phyloP scores from a whole-genome alignment of 495 filamentous ascomycete species.

The Amorphotheca resinae region DNA sequence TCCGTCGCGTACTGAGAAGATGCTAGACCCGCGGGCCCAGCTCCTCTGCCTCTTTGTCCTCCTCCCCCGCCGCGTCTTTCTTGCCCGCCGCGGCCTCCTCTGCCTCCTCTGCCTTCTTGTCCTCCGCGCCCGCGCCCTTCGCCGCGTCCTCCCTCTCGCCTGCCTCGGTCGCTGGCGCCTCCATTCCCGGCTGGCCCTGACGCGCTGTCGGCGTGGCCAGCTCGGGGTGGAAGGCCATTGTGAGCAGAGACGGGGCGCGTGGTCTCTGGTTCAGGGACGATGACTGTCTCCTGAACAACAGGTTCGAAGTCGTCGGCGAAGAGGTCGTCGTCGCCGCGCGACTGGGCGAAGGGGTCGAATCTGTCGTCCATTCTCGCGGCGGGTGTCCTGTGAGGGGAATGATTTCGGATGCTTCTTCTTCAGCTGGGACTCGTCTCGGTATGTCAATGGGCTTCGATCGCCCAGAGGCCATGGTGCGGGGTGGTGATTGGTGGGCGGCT shows the following conservation, averaged over 20 bases:
- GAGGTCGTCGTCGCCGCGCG: constrained; percentile 51
- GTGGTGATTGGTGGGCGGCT: too few species aligned
- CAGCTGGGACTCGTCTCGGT: background rate
- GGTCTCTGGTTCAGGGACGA: background rate
- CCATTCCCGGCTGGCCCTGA: background rate
- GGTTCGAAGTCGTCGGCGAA: constrained; percentile 61
- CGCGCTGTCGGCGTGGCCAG: background rate
- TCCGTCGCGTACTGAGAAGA: constrained; percentile 9
- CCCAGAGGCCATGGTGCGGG: too few species aligned
- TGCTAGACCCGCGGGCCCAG: constrained; percentile 2
- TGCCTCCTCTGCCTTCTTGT: background rate
- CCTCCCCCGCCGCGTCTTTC: constrained; percentile 16
- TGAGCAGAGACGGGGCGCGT: background rate
- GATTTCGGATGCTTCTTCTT: background rate
- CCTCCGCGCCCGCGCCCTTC: constrained; percentile 1
- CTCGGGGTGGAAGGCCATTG: background rate
- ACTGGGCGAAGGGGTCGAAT: constrained; percentile 49
- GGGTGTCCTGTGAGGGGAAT: background rate
- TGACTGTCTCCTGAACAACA: constrained; percentile 11
- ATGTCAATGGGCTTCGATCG: background rate
- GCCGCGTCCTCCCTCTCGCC: background rate
- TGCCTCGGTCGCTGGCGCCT: background rate
- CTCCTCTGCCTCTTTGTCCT: constrained; percentile 22
- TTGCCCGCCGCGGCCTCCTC: background rate
- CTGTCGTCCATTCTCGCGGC: background rate